Evolutionary conservation across 2,329 filamentous ascomycete species (phyloP), one percentile per base, ranked within the genome.

Genomic region (Colletotrichum godetiae): DNA sequence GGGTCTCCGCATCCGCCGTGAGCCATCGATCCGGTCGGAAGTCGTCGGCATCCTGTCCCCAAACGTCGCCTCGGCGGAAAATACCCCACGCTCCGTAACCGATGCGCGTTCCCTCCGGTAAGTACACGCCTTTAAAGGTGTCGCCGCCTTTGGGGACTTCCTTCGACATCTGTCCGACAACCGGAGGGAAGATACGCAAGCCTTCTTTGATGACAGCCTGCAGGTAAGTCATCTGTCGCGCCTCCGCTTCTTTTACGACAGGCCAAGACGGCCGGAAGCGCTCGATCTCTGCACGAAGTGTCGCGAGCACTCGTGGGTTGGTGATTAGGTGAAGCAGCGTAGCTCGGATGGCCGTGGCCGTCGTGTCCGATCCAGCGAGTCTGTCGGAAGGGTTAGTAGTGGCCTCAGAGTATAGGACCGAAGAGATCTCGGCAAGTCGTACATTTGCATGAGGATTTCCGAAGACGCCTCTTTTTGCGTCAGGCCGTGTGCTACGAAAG

Each of bases 11-110:
- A 1, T 77, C 76, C 12, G 78, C 81, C 69, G 86, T 80, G 13
- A 89, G 75, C 86, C 87, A 89, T 56, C 88, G 81, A 62, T 87
- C 86, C 1, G 88, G 88, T 24, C 83, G 79, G 76, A 86, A 89
- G 0, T 82, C 68, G 37, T 82, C 78, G 3, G 83, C 82, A 72
- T 87, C 84, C 1, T 77, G 69, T 8, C 86, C 84, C 63, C 82
- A 83, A 27, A 83, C 76, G 19, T 74, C 74, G 67, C 83, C 81
- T 58, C 82, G 78, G 37, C 81, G 80, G 68, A 85, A 82, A 22
- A 86, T 77, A 3, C 81, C 82, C 73, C 84, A 84, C 3, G 84
- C 79, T 60, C 82, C 84, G 67, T 82, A 82, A 37, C 84, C 86
- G 5, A 90, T 81, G 53, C 84, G 80, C 1, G 84, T 86, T 27